Evolutionary conservation across 805 yeast genomes (phyloP), one percentile per base, ranked within the genome.

Genomic region (Cyberlindnera amylophila): DNA sequence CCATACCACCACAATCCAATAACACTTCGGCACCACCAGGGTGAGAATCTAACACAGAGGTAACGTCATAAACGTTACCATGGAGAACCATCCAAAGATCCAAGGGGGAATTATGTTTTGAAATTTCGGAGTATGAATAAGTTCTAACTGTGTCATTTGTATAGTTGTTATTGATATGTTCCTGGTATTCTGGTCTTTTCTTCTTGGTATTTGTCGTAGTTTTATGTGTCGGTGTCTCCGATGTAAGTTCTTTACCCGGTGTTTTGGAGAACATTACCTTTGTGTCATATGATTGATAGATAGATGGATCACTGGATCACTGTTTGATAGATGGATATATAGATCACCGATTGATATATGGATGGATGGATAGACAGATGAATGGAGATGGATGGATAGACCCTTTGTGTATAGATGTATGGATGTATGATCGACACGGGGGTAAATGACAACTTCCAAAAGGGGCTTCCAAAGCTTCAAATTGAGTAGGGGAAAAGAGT

Each of bases 41-140:
- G 59, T 87, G 96, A 31, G 72, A 76, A n/a, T 75, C 75, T 39
- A 82, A 66, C 57, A 84, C 82, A 26, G 67, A 63, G 6, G 91
- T 74, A 24, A 85, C 73, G 61, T 87, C 82, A 61, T 81, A 87
- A 6, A 91, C 95, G 52, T 82, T 81, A 44, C 83, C 87, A 54
- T 87, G 81, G 46, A 87, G 72, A 42, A 87, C 74, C 71, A 91
- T 79, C 96, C 96, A 91, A 33, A 87, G 66, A 54, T 86, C 88
- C 1, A 42, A 38, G 1, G 52, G 44, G 1, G 45, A 26, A 16
- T 36, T 35, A 34, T 58, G 62, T 12, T 33, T 39, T 0, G 56
- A 44, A 1, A 58, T 43, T 26, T 56, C 56, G 11, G 39, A 39
- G 17, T 43, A 31, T 0, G 54, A 39, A 37, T 39, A 54, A 4